These are phyloP conservation scores for Oryza rufipogon DNA, from an alignment of 176 grass and related monocot species.

Conservation along the genomic window DNA sequence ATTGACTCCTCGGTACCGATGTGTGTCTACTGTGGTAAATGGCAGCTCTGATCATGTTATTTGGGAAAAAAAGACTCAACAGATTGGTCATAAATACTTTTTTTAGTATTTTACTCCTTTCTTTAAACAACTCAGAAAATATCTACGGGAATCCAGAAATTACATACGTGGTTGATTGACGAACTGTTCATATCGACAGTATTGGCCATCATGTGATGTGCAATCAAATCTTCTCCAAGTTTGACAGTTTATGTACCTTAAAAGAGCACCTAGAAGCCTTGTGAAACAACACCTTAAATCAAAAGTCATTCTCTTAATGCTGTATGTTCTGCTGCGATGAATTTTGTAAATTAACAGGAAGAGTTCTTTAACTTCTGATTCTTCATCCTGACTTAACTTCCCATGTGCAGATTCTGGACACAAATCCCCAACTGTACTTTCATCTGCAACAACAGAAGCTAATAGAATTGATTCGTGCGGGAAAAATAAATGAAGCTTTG, in stretches of 20 bases:
- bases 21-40: background rate
- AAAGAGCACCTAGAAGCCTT: background rate
- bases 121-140: background rate
- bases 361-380: background rate
- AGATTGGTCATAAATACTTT: background rate
- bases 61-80: background rate
- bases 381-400: constrained; percentile 24
- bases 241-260: background rate
- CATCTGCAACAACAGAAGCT: constrained; percentile 97
- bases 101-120: constrained; percentile 14
- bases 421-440: constrained; percentile 94
- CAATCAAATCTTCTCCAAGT: background rate
- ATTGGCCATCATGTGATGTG: background rate
- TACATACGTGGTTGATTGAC: background rate
- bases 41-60: background rate
- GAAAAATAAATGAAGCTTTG: constrained; percentile 92
- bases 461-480: constrained; percentile 93
- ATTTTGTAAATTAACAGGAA: constrained; percentile 11
- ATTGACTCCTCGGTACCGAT: background rate
- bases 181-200: background rate
- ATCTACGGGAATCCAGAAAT: background rate
- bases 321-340: background rate
- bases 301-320: background rate
- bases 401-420: constrained; percentile 83
- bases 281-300: background rate